phyloP scores from a whole-genome alignment of 192 early-diverging fungal species.

The Umbelopsis sp. region DNA sequence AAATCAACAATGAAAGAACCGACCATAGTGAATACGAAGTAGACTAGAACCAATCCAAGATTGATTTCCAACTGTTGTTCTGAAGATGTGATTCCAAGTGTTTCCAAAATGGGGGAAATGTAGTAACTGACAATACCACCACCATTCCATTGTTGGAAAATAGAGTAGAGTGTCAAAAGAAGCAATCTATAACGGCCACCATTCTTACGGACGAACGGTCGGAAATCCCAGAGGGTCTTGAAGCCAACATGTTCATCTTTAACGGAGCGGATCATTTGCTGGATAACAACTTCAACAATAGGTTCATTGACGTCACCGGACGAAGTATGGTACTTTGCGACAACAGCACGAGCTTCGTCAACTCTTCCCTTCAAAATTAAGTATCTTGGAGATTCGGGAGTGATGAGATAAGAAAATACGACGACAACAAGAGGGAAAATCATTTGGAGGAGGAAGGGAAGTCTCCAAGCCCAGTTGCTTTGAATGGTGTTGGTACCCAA shows the following conservation, averaged over 20 bases:
- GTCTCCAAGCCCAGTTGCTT: not conserved
- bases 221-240: not conserved
- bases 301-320: not conserved
- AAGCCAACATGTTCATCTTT: not conserved
- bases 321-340: constrained; percentile 5
- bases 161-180: not conserved
- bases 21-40: constrained; percentile 9
- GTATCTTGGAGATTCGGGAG: not conserved
- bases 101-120: not conserved
- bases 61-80: constrained; percentile 16
- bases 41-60: not conserved
- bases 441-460: not conserved
- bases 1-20: not conserved
- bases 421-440: not conserved
- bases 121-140: constrained; percentile 16
- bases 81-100: not conserved
- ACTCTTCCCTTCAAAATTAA: not conserved
- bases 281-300: constrained; percentile 7
- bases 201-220: not conserved
- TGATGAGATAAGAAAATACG: not conserved
- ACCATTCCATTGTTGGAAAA: constrained; percentile 5
- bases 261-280: not conserved
- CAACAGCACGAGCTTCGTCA: not conserved
- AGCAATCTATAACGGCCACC: constrained; percentile 1
- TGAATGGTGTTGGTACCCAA: not conserved